These are phyloP conservation scores for Claviceps africana DNA, from an alignment of 2,329 filamentous ascomycete species.

Conservation along the genomic window DNA sequence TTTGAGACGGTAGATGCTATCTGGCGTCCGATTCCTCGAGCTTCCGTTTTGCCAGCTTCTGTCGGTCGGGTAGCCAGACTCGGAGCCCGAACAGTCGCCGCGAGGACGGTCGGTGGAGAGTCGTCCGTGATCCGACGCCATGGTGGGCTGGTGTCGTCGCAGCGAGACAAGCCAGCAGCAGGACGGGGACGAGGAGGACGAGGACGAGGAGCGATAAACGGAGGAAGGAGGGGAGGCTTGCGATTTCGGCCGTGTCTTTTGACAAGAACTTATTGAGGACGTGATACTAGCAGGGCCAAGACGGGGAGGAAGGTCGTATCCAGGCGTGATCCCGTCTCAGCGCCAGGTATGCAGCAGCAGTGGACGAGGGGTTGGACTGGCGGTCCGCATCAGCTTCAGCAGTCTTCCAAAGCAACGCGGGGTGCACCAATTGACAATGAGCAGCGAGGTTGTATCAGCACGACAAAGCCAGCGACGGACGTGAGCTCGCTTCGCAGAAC, in stretches of 20 bases:
- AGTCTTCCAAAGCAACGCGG: conserved; percentile 7
- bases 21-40: conserved; percentile 19
- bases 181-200: not conserved
- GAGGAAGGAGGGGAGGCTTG: not conserved
- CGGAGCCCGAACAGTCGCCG: conserved; percentile 16
- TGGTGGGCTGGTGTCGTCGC: conserved; percentile 11
- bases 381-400: conserved; percentile 24
- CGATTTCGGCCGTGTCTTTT: conserved; percentile 9
- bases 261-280: conserved; percentile 4
- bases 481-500: conserved; percentile 10
- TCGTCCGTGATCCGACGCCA: conserved; percentile 35
- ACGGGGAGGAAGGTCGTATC: conserved; percentile 1
- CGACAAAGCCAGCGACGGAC: conserved; percentile 6
- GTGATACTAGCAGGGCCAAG: not conserved
- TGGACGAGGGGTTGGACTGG: conserved; percentile 17
- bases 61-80: conserved; percentile 19
- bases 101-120: conserved; percentile 24
- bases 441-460: conserved; percentile 7
- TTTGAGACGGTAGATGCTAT: conserved; percentile 20
- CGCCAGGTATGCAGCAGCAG: conserved; percentile 18
- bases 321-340: conserved; percentile 12
- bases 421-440: conserved; percentile 15
- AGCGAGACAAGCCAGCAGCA: not conserved
- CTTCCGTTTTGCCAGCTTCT: conserved; percentile 24
- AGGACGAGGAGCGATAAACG: too few species aligned